Evolutionary conservation across 2,329 filamentous ascomycete species (phyloP).

Genomic region (Cadophora malorum): DNA sequence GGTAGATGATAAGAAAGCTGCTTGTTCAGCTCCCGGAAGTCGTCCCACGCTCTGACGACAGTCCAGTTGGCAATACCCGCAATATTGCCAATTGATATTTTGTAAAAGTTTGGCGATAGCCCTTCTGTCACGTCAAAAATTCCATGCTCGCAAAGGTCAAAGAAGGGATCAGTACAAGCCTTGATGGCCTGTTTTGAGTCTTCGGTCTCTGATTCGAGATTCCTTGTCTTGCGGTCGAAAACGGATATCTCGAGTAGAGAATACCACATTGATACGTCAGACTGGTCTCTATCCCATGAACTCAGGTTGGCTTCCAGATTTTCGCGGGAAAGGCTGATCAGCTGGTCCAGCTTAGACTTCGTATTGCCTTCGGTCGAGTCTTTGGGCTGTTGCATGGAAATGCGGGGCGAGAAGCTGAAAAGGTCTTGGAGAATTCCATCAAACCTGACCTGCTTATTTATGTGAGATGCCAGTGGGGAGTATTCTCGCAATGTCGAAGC

Average conservation of each 20-base stretch:
- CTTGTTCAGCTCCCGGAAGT: not conserved
- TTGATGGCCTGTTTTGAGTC: not conserved
- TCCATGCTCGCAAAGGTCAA: not conserved
- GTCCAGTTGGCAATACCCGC: not conserved
- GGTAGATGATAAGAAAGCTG: not conserved
- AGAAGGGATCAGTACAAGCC: not conserved
- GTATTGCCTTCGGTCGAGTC: not conserved
- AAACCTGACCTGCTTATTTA: not conserved
- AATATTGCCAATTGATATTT: not conserved
- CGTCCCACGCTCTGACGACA: not conserved
- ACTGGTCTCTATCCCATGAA: not conserved
- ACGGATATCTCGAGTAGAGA: not conserved
- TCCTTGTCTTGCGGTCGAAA: not conserved
- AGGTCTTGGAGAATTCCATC: not conserved
- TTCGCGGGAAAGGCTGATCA: not conserved
- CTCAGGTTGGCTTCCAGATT: not conserved
- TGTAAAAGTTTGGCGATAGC: not conserved
- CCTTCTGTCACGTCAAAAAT: not conserved
- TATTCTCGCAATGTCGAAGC: not conserved
- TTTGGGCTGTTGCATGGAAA: not conserved
- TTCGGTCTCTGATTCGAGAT: no score
- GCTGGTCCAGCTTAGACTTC: not conserved
- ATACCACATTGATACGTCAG: constrained; percentile 6
- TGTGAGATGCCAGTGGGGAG: not conserved
- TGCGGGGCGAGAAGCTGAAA: not conserved